Evolutionary conservation across 1,284 basidiomycete species (phyloP).

Genomic region (Ustilago curta): DNA sequence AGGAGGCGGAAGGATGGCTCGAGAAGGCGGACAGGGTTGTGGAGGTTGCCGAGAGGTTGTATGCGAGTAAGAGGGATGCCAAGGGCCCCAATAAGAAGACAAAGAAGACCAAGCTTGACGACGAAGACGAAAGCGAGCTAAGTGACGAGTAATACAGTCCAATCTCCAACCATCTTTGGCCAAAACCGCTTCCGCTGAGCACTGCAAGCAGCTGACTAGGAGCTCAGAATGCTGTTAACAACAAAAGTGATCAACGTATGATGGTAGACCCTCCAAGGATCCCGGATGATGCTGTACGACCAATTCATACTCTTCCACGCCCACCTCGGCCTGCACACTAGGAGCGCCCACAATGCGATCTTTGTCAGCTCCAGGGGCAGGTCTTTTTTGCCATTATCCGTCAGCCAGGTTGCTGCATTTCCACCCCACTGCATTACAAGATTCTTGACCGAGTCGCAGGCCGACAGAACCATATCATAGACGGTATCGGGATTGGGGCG

Average conservation of each 20-base stretch:
- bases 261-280: conserved; percentile 21
- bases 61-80: conserved; percentile 16
- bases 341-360: conserved; percentile 6
- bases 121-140: conserved; percentile 22
- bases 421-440: neutral
- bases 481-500: conserved; percentile 11
- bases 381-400: conserved; percentile 11
- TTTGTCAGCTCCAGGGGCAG: conserved; percentile 7
- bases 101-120: conserved; percentile 11
- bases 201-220: neutral
- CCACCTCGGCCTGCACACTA: conserved; percentile 17
- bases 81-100: conserved; percentile 5
- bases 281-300: neutral
- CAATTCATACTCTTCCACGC: conserved; percentile 7
- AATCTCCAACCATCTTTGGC: neutral
- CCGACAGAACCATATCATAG: conserved; percentile 7
- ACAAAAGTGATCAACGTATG: conserved; percentile 12
- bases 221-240: neutral
- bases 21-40: conserved; percentile 18
- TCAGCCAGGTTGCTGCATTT: conserved; percentile 2
- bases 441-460: conserved; percentile 11
- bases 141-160: conserved; percentile 18
- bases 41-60: conserved; percentile 14
- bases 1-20: conserved; percentile 28
- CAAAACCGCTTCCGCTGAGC: no score